These are phyloP conservation scores for Trametes gibbosa DNA, from an alignment of 768 basidiomycete species.

Conservation along the genomic window DNA sequence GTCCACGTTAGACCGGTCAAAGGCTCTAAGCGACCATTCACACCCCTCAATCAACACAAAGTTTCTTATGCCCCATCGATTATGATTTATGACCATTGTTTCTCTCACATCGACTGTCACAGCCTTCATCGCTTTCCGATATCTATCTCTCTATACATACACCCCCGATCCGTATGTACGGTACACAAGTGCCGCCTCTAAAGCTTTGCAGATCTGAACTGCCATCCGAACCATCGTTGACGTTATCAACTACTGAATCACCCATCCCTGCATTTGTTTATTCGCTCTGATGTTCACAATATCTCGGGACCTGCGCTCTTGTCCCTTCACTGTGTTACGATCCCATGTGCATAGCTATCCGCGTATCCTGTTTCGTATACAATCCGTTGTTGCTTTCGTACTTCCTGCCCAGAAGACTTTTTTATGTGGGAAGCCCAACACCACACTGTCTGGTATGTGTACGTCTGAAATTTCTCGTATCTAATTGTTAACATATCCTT, in stretches of 20 bases:
- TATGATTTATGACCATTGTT: not conserved
- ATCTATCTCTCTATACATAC: not conserved
- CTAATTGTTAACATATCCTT: too few relatives aligned
- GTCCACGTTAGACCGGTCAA: not conserved
- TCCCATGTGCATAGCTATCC: slow-evolving; percentile 13
- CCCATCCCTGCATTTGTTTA: not conserved
- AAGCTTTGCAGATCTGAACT: not conserved
- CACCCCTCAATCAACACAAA: not conserved
- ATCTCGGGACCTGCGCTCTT: not conserved
- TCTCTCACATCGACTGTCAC: not conserved
- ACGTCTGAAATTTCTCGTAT: too few relatives aligned
- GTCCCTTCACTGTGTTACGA: not conserved
- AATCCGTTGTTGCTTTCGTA: slow-evolving; percentile 5
- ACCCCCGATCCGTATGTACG: not conserved
- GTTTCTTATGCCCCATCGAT: not conserved
- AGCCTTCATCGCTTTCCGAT: not conserved
- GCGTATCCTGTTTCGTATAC: not conserved
- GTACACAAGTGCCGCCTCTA: not conserved
- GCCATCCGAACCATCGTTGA: not conserved
- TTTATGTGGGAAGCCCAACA: too few relatives aligned
- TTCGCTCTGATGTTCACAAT: not conserved
- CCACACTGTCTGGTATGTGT: too few relatives aligned
- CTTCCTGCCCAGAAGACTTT: too few relatives aligned
- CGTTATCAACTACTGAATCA: not conserved
- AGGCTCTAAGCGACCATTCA: not conserved